phyloP scores from a whole-genome alignment of 1,139 yeast species.

The Trichomonascaceae sp. region DNA sequence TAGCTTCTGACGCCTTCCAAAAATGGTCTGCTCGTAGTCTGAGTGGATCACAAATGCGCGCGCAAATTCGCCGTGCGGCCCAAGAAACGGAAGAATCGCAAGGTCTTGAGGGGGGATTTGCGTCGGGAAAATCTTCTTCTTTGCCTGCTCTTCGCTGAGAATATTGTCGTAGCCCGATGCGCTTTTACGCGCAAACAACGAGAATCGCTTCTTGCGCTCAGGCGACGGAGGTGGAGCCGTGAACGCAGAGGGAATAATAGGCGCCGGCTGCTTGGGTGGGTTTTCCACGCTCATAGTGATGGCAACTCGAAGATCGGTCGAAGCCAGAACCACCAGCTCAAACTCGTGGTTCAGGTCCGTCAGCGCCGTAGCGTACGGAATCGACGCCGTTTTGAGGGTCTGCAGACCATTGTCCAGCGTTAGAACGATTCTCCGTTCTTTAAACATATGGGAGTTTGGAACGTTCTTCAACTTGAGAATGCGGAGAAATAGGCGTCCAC shows the following conservation, averaged over 20 bases:
- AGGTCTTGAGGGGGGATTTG: slow-evolving; percentile 8
- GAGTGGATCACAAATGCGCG: slow-evolving; percentile 58
- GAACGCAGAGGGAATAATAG: slow-evolving; percentile 3
- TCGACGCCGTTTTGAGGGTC: slow-evolving; percentile 53
- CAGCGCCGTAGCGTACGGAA: slow-evolving; percentile 6
- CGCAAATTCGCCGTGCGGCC: slow-evolving; percentile 80
- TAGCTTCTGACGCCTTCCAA: slow-evolving; percentile 41
- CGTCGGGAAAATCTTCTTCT: slow-evolving; percentile 1
- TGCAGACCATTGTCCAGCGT: slow-evolving; percentile 84
- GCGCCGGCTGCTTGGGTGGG: slow-evolving; percentile 8
- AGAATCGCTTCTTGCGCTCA: slow-evolving; percentile 8
- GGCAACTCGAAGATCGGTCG: slow-evolving; percentile 43
- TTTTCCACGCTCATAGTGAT: slow-evolving; percentile 47
- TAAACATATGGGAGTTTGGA: slow-evolving; percentile 34
- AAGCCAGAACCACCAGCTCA: slow-evolving; percentile 50
- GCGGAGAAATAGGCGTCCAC: slow-evolving; percentile 66
- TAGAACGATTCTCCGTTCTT: slow-evolving; percentile 43
- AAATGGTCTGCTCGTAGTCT: slow-evolving; percentile 45
- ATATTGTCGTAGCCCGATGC: slow-evolving; percentile 1
- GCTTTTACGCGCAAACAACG: slow-evolving; percentile 6
- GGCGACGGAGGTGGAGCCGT: slow-evolving; percentile 7
- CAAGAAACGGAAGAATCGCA: slow-evolving; percentile 30
- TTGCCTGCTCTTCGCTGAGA: slow-evolving; percentile 1
- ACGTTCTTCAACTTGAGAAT: slow-evolving; percentile 49
- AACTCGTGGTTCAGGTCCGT: slow-evolving; percentile 56